Percentiles rank a stretch among this genome's conserved stretches.
These are phyloP conservation scores for Malbranchea zuffiana DNA, from an alignment of 2,329 filamentous ascomycete genomes.

Conservation along the genomic window DNA sequence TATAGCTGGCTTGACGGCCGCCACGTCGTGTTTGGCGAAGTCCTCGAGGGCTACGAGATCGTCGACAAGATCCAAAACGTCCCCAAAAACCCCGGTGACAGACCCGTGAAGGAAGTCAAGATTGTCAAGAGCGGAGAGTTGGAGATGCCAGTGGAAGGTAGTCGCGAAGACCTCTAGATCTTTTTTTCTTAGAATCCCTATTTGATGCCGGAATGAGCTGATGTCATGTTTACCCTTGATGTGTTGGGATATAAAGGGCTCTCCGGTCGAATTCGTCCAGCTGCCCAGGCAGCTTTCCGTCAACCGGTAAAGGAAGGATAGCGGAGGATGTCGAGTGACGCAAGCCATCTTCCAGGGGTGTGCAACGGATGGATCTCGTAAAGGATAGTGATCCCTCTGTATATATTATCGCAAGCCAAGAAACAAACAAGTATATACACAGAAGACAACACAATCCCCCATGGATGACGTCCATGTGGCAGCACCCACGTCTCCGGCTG, in stretches of 20 bases:
- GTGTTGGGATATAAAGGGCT: neutral
- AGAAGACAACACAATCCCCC: too few relatives aligned
- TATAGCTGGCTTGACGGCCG: conserved; percentile 49
- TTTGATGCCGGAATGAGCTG: conserved; percentile 6
- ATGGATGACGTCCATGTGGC: too few relatives aligned
- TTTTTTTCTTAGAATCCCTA: neutral
- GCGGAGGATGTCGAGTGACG: too few relatives aligned
- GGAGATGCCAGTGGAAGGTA: conserved; percentile 51
- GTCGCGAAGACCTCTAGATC: conserved; percentile 53
- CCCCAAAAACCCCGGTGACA: conserved; percentile 46
- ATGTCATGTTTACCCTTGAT: too few relatives aligned
- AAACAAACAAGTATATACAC: too few relatives aligned
- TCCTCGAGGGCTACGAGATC: conserved; percentile 56
- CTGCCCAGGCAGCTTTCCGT: too few relatives aligned
- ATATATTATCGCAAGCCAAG: too few relatives aligned
- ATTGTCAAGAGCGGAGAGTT: conserved; percentile 57
- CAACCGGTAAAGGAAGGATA: too few relatives aligned
- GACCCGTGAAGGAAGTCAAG: conserved; percentile 48
- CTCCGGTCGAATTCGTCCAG: neutral
- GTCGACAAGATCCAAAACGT: conserved; percentile 56
- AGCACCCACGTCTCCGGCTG: too few relatives aligned
- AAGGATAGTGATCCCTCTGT: too few relatives aligned
- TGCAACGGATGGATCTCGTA: too few relatives aligned
- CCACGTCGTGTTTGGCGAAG: conserved; percentile 59
- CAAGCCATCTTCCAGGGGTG: too few relatives aligned